Base-by-base conservation (phyloP, 129 eudicot genomes). In the Ambrosia artemisiifolia region DNA sequence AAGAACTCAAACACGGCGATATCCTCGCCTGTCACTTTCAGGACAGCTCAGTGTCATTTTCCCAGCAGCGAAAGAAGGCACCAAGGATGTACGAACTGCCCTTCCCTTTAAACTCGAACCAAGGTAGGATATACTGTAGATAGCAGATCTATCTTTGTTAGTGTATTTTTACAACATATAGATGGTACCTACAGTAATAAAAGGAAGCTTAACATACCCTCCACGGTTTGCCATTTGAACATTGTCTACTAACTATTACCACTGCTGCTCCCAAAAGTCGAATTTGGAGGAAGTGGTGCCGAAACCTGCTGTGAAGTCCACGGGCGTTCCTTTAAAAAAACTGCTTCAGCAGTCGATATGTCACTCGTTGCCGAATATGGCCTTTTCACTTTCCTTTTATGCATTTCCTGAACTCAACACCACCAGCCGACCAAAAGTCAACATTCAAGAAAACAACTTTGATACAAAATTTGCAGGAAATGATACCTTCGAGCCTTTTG, bases 291-390 rank as follows among this genome's bases (percentile, higher is more conserved):
- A 72, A 86, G 75, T 1, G 95, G 67, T 70, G 89, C 77, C 40
- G 90, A 88, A 80, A 84, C 70, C 51, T 83, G 96, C 71, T 85
- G 88, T 51, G 94, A 88, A 77, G 96, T 84, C 88, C 81, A 79
- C 6, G 86, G 77, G 2, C 77, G 71, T 71, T 78, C 82, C 57
- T 71, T 71, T 40, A 78, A 53, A 72, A 72, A 78, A 62, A 75
- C 74, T 51, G 67, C 85, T 74, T 88, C 96, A 13, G 80, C 75
- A 73, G 73, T 77, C 18, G 76, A 56, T 11, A 56, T 68, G 48
- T 94, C 96, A 70, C 75, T 64, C 19, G 68, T 20, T 40, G 97
- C 94, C 0, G 96, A 83, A 79, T 95, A 95, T 33, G 99, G 99
- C 82, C 81, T 95, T 53, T 83, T 83, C 66, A 85, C 99, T 78